These are phyloP conservation scores for Yarrowia bubula DNA, from an alignment of 805 yeast species.

Conservation along the genomic window DNA sequence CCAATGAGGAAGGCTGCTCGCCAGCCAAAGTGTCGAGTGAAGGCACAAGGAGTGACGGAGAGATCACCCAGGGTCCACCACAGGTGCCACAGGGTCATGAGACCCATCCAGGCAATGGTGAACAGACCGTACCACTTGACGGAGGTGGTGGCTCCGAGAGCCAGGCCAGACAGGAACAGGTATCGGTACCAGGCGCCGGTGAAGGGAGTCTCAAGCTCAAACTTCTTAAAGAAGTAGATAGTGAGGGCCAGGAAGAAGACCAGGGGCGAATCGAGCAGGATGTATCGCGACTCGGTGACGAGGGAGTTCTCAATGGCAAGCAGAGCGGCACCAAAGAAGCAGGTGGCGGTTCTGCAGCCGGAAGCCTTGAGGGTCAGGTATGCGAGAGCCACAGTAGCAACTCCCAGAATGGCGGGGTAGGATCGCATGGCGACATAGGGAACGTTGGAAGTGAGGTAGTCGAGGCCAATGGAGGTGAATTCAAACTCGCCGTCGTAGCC, in stretches of 20 bases:
- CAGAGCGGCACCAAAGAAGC: conserved; percentile 52
- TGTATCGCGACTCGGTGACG: conserved; percentile 57
- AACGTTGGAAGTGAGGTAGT: conserved; percentile 42
- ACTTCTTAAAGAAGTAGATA: conserved; percentile 51
- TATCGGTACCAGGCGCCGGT: conserved; percentile 52
- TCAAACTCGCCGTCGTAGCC: conserved; percentile 53
- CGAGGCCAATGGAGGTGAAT: conserved; percentile 48
- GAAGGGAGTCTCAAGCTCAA: conserved; percentile 49
- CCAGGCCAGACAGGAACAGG: conserved; percentile 48
- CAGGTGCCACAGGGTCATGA: conserved; percentile 49
- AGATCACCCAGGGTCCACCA: conserved; percentile 76
- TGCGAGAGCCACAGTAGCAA: conserved; percentile 50
- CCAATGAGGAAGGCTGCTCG: conserved; percentile 47
- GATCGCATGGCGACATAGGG: conserved; percentile 58
- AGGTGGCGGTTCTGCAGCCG: conserved; percentile 52
- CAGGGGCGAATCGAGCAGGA: conserved; percentile 48
- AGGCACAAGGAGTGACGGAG: conserved; percentile 42
- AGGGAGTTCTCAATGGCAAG: conserved; percentile 64
- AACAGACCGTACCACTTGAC: conserved; percentile 71
- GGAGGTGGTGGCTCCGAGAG: conserved; percentile 56
- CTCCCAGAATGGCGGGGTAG: conserved; percentile 56
- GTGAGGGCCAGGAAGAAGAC: conserved; percentile 47
- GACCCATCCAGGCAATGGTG: conserved; percentile 63
- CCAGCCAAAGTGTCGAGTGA: conserved; percentile 44
- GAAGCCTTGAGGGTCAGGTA: conserved; percentile 55